Conservation (phyloP, 2,329 filamentous ascomycete genomes). For the Furcasterigmium furcatum region DNA sequence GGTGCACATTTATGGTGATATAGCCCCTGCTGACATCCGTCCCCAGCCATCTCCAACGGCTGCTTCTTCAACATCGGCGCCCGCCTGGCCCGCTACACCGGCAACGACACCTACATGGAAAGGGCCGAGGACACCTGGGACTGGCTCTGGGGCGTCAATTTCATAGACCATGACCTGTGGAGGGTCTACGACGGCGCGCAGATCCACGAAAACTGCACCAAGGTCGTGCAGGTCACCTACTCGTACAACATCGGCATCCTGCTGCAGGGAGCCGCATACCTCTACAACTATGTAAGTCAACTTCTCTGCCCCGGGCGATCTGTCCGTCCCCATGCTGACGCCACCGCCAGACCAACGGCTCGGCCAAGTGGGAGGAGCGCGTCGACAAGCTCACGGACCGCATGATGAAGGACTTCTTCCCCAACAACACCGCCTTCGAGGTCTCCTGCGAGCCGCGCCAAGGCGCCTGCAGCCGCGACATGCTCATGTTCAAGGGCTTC, state of each 20-base stretch:
- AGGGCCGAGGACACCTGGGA: conserved; percentile 64
- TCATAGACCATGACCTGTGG: conserved; percentile 51
- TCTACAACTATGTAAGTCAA: conserved; percentile 51
- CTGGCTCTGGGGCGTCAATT: conserved; percentile 47
- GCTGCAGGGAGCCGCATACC: conserved; percentile 51
- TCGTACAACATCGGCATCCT: conserved; percentile 53
- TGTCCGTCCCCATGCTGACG: conserved; percentile 42
- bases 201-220: conserved; percentile 46
- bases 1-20: too few species aligned
- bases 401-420: conserved; percentile 44
- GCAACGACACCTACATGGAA: conserved; percentile 60
- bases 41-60: conserved; percentile 50
- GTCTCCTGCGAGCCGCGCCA: conserved; percentile 57
- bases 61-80: conserved; percentile 65
- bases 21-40: conserved; percentile 2
- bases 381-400: conserved; percentile 48
- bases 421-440: conserved; percentile 57
- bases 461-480: conserved; percentile 64
- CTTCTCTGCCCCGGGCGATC: conserved; percentile 27
- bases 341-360: conserved; percentile 10
- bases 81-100: conserved; percentile 68
- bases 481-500: conserved; percentile 70
- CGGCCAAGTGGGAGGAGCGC: conserved; percentile 47
- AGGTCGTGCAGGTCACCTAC: conserved; percentile 50
- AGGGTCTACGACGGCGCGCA: conserved; percentile 58